Conservation (phyloP, 345 rosid genomes). For the Citrus australasica region DNA sequence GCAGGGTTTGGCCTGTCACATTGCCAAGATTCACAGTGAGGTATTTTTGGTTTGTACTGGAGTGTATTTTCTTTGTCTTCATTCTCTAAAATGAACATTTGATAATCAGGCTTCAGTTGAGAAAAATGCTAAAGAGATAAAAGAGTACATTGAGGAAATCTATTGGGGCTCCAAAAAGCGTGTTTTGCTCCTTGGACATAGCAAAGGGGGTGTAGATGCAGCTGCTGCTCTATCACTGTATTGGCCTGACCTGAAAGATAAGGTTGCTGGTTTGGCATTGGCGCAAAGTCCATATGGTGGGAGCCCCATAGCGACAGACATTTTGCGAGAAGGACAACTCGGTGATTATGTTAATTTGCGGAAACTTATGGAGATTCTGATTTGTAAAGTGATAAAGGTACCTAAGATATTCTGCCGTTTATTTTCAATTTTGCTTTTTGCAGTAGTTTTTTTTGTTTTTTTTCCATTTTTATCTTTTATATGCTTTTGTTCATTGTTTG, state of each 20-base stretch:
- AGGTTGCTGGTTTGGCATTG: constrained; percentile 85
- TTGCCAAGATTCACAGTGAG: constrained; percentile 99
- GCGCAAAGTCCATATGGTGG: constrained; percentile 98
- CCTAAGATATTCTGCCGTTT: background rate
- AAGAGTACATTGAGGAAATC: constrained; percentile 91
- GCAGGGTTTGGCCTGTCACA: constrained; percentile 91
- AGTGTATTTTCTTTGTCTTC: constrained; percentile 2
- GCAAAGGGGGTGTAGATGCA: constrained; percentile 97
- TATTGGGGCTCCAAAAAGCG: constrained; percentile 94
- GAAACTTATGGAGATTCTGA: constrained; percentile 82
- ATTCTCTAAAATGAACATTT: constrained; percentile 22
- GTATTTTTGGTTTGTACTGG: constrained; percentile 29
- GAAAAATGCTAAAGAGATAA: constrained; percentile 92
- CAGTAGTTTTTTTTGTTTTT: background rate
- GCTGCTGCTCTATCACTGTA: constrained; percentile 92
- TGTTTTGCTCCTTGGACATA: constrained; percentile 93
- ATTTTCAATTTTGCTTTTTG: background rate
- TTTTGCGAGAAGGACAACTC: constrained; percentile 89
- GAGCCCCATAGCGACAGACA: constrained; percentile 91
- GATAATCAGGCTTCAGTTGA: constrained; percentile 86
- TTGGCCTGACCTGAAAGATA: constrained; percentile 95
- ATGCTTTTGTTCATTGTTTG: background rate
- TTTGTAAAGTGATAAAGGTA: constrained; percentile 94
- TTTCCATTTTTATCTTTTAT: no score
- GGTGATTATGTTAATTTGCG: constrained; percentile 85